phyloP scores from a whole-genome alignment of 805 yeast species.

The Clavispora phyllophila region DNA sequence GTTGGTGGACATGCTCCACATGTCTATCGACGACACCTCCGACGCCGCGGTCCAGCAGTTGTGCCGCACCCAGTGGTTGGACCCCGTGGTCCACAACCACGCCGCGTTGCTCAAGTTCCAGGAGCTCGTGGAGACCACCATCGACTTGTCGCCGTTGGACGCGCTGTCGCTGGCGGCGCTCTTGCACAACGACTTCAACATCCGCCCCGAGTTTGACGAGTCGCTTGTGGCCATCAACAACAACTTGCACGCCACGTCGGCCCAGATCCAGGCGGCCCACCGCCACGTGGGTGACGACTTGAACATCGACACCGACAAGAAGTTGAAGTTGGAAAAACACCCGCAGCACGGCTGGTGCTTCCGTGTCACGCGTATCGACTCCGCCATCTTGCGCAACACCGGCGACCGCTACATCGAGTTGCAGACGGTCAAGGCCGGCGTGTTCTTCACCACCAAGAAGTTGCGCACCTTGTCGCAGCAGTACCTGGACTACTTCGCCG shows the following conservation, averaged over 20 bases:
- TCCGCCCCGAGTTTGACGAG: slow-evolving; percentile 87
- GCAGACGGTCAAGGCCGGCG: slow-evolving; percentile 93
- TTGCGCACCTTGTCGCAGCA: slow-evolving; percentile 57
- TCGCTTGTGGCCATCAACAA: slow-evolving; percentile 56
- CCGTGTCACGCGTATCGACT: slow-evolving; percentile 86
- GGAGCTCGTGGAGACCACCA: slow-evolving; percentile 87
- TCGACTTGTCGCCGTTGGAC: slow-evolving; percentile 79
- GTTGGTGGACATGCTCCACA: slow-evolving; percentile 47
- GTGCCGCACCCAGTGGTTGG: slow-evolving; percentile 50
- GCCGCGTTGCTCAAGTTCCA: slow-evolving; percentile 60
- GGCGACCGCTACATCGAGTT: slow-evolving; percentile 63
- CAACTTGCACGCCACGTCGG: slow-evolving; percentile 50
- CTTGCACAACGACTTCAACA: slow-evolving; percentile 65
- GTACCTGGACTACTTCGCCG: slow-evolving; percentile 53
- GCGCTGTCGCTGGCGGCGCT: slow-evolving; percentile 32
- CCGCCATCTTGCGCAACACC: slow-evolving; percentile 64
- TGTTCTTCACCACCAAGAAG: slow-evolving; percentile 74
- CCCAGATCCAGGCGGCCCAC: slow-evolving; percentile 57
- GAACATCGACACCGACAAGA: slow-evolving; percentile 78
- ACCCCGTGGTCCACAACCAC: slow-evolving; percentile 47
- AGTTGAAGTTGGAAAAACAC: slow-evolving; percentile 84
- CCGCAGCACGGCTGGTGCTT: slow-evolving; percentile 91
- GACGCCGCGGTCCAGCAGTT: slow-evolving; percentile 27
- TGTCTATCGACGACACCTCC: slow-evolving; percentile 34
- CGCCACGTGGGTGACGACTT: slow-evolving; percentile 65